A percentile compares a stretch with the other conserved stretches of the same genome.
Evolutionary conservation across 2,329 filamentous ascomycete genomes (phyloP).

Genomic region (Cladosporium sp.): DNA sequence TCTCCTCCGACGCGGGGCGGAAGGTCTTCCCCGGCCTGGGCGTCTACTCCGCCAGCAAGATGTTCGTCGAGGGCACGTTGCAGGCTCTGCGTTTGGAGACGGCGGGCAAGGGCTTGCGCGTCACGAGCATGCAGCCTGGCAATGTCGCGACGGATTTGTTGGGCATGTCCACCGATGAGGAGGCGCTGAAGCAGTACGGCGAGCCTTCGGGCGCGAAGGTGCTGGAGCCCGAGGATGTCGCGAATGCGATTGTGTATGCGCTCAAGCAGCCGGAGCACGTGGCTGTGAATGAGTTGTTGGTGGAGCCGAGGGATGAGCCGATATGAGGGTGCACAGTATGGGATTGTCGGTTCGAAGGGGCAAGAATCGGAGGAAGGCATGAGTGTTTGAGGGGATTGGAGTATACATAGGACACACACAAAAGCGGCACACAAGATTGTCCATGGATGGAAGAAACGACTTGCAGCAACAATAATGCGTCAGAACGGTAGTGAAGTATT

Average conservation of each 20-base stretch:
- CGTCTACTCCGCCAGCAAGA: constrained; percentile 79
- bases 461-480: no score
- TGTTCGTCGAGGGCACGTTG: constrained; percentile 81
- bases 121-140: constrained; percentile 72
- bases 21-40: constrained; percentile 79
- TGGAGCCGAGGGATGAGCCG: constrained; percentile 73
- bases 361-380: no score
- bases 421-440: no score
- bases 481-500: no score
- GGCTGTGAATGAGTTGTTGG: constrained; percentile 74
- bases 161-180: constrained; percentile 68
- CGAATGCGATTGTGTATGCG: constrained; percentile 68
- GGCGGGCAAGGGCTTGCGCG: constrained; percentile 65
- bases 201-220: constrained; percentile 72
- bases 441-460: no score
- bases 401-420: no score
- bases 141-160: constrained; percentile 72
- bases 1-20: constrained; percentile 76
- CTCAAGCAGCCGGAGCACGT: constrained; percentile 71
- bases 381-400: no score
- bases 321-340: constrained; percentile 44
- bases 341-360: no score
- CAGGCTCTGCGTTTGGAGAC: constrained; percentile 72
- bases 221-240: constrained; percentile 69
- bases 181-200: constrained; percentile 75